Percentiles rank a stretch among this genome's conserved stretches.
Conservation (phyloP, 495 filamentous ascomycete genomes). For the Penicillium cataractarum region DNA sequence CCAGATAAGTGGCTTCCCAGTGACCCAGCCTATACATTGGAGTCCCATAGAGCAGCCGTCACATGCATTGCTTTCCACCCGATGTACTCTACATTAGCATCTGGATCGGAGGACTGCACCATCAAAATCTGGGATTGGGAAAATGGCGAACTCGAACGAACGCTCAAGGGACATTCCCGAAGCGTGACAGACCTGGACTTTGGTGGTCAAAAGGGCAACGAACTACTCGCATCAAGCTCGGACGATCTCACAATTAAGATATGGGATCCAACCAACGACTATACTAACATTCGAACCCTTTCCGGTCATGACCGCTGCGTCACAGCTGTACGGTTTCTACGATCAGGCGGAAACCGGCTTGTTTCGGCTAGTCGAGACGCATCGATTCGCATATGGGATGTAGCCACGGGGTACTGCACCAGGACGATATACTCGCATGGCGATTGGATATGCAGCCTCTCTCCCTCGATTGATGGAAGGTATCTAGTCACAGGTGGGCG, state of each 20-base stretch:
- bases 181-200: constrained; percentile 89
- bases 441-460: constrained; percentile 83
- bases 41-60: constrained; percentile 80
- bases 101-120: constrained; percentile 90
- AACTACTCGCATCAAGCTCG: constrained; percentile 86
- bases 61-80: constrained; percentile 95
- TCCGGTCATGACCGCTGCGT: constrained; percentile 93
- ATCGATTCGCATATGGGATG: constrained; percentile 20
- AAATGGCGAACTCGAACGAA: constrained; percentile 86
- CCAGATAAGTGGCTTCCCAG: constrained; percentile 9
- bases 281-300: constrained; percentile 93
- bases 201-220: constrained; percentile 83
- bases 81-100: constrained; percentile 86
- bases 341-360: constrained; percentile 74
- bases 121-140: constrained; percentile 99
- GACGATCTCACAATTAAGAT: constrained; percentile 93
- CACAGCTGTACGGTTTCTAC: constrained; percentile 84
- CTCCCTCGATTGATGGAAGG: constrained; percentile 77
- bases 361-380: constrained; percentile 65
- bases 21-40: constrained; percentile 65
- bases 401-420: constrained; percentile 10
- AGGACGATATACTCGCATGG: constrained; percentile 5
- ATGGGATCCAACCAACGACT: constrained; percentile 93
- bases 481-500: constrained; percentile 80
- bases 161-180: constrained; percentile 92